Evolutionary conservation across 1,284 basidiomycete species (phyloP), one percentile per base, ranked within the genome.

Genomic region (Rhizoctonia solani): DNA sequence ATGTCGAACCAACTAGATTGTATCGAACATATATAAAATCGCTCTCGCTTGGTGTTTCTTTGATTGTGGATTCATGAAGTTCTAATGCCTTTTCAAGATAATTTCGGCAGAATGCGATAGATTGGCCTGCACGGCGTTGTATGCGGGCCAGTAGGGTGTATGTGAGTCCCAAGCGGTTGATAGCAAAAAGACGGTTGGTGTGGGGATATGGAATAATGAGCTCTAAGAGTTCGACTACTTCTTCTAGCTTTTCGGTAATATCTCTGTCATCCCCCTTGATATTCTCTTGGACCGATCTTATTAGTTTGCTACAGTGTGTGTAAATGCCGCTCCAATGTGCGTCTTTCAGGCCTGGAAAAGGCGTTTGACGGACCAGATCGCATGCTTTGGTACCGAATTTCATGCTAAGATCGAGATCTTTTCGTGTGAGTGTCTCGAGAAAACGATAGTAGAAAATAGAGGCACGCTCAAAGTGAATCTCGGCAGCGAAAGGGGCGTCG

Each of bases 241-340:
- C 11, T 21, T 47, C 42, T 21, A 59, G 39, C 23, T 34, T 4
- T 42, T 19, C 55, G 3, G 21, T 46, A 27, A 42, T 30, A 21
- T 32, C 25, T 8, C 1, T 19, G n/a, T 25, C 11, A 19, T 34
- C 25, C n/a, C 39, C 41, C 13, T 19, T 4, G 2, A n/a, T 56
- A 32, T 41, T 47, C 21, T 59, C 55, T 41, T 59, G 55, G 6
- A 59, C 25, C 25, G 14, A 29, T 25, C 55, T 59, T 11, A 19
- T 29, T 11, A 59, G 23, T 13, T 25, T 59, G 37, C 11, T 6
- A 8, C 42, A 41, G 27, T 59, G 42, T 6, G 25, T 9, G 21
- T 59, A 59, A 8, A 30, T 6, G 14, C 55, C 55, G n/a, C 6
- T 9, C 55, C 55, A 59, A 13, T 27, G 19, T 19, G 27, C 42